Evolutionary conservation across 148 eudicot genomes (phyloP).

Genomic region (Rhododendron mucronatum): DNA sequence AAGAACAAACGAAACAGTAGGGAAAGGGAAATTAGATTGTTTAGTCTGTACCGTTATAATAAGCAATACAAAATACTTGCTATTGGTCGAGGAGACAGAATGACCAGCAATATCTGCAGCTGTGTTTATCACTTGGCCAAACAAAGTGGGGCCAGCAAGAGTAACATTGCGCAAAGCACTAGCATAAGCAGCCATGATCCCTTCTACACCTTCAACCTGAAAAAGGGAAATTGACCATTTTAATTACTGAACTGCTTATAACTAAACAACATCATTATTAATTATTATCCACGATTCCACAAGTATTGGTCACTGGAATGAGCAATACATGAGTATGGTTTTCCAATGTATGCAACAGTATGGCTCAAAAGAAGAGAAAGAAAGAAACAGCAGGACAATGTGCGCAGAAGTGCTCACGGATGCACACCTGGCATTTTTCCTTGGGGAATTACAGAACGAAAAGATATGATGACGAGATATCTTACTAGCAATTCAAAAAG

Average conservation of each 20-base stretch:
- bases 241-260: neutral
- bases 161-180: conserved; percentile 51
- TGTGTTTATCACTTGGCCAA: conserved; percentile 63
- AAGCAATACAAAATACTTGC: conserved; percentile 72
- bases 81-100: conserved; percentile 37
- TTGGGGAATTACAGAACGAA: neutral
- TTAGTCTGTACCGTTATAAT: conserved; percentile 67
- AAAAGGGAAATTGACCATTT: neutral
- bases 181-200: conserved; percentile 82
- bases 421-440: neutral
- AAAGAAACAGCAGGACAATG: neutral
- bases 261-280: neutral
- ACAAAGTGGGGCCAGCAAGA: conserved; percentile 87
- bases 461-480: neutral
- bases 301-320: too few species aligned
- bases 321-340: neutral
- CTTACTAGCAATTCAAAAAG: neutral
- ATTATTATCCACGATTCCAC: neutral
- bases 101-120: conserved; percentile 78
- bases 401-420: neutral
- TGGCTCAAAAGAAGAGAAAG: neutral
- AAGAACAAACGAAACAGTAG: neutral
- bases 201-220: conserved; percentile 89
- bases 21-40: neutral
- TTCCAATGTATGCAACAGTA: neutral